These are phyloP conservation scores for Acmispon strigosus DNA, from an alignment of 306 rosid species.

Conservation along the genomic window DNA sequence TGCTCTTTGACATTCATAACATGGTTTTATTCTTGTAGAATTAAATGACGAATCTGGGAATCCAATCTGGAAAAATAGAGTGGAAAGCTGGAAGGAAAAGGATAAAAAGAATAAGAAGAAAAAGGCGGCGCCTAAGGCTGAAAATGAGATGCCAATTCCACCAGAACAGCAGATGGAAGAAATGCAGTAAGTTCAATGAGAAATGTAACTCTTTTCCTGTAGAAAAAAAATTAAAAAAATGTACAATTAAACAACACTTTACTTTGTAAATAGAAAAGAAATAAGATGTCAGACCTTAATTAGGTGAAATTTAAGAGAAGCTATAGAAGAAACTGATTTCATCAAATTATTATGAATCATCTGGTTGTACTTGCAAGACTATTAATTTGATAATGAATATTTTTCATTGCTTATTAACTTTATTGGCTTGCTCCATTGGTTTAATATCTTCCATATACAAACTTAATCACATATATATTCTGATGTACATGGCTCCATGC, in stretches of 20 bases:
- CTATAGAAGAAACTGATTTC: background rate
- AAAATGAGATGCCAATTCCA: conserved; percentile 55
- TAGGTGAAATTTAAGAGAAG: background rate
- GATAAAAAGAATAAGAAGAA: conserved; percentile 91
- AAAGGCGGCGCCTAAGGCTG: conserved; percentile 44
- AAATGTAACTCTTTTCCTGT: background rate
- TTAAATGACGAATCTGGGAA: conserved; percentile 77
- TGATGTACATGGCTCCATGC: conserved; percentile 17
- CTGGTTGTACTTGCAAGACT: background rate
- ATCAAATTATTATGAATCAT: background rate
- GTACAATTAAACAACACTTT: background rate
- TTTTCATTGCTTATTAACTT: background rate
- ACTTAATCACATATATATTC: background rate
- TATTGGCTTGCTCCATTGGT: background rate
- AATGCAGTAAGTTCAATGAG: conserved; percentile 46
- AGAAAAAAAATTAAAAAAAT: background rate
- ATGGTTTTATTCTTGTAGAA: conserved; percentile 50
- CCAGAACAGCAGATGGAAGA: conserved; percentile 79
- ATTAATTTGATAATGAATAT: background rate
- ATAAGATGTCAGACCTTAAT: background rate
- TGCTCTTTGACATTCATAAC: background rate
- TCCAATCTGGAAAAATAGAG: conserved; percentile 98
- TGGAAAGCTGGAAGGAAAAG: conserved; percentile 98
- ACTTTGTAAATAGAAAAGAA: background rate
- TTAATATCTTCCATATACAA: background rate